phyloP scores from a whole-genome alignment of 768 basidiomycete species.

The Dentipellis fragilis region DNA sequence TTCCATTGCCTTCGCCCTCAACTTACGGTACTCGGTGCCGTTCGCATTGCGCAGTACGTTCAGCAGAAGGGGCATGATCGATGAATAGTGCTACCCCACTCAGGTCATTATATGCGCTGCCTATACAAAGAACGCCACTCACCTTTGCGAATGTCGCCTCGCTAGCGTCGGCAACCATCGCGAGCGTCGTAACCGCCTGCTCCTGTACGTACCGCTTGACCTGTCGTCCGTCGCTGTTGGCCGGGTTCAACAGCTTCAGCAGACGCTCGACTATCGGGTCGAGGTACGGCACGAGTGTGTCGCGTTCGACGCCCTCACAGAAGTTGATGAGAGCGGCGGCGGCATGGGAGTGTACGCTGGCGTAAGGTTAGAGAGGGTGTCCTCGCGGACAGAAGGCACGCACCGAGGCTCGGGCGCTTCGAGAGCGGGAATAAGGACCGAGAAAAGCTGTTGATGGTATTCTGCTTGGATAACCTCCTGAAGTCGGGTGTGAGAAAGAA shows the following conservation, averaged over 20 bases:
- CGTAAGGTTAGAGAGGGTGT: conserved; percentile 3
- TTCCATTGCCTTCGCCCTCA: conserved; percentile 83
- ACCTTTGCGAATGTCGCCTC: conserved; percentile 71
- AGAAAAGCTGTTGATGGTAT: conserved; percentile 60
- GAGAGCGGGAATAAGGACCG: conserved; percentile 60
- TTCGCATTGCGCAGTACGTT: conserved; percentile 68
- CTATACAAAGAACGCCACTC: conserved; percentile 2
- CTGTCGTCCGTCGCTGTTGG: conserved; percentile 25
- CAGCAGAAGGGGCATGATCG: conserved; percentile 75
- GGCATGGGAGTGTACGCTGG: conserved; percentile 78
- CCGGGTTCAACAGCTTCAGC: conserved; percentile 53
- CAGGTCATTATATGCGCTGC: too few species aligned
- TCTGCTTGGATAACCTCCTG: conserved; percentile 69
- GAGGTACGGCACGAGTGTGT: conserved; percentile 66
- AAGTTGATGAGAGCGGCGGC: conserved; percentile 87
- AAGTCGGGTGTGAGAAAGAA: too few species aligned
- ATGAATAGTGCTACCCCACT: conserved; percentile 48
- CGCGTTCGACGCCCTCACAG: conserved; percentile 74
- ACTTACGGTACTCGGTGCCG: conserved; percentile 50
- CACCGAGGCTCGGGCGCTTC: conserved; percentile 70
- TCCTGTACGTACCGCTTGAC: conserved; percentile 69
- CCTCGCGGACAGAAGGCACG: conserved; percentile 6
- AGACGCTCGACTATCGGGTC: conserved; percentile 71
- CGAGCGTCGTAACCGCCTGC: conserved; percentile 79
- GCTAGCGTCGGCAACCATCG: conserved; percentile 84